Base-by-base conservation (phyloP, 1,139 yeast genomes). In the Yamadazyma taylorii region DNA sequence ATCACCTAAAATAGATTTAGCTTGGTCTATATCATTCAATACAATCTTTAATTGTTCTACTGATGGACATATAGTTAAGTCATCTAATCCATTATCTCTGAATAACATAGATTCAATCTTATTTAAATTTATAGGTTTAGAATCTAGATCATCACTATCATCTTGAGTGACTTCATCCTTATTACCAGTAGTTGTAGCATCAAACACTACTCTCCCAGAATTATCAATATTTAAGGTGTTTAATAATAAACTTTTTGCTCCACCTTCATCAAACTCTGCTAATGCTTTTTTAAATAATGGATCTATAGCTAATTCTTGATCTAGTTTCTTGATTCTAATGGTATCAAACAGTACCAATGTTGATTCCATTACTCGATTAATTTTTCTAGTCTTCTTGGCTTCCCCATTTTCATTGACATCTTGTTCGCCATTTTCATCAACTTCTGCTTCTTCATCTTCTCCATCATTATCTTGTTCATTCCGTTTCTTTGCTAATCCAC, bases 191-290 rank as follows among this genome's bases (percentile, higher is more conserved):
- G 74, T 58, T 1, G 77, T 67, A 7, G 78, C 76, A 50, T 81
- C 88, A 51, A 81, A 80, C 1, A 80, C 75, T n/a, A 84, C 78
- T 37, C 85, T 58, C 0, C 89, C 87, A 1, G 68, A 55, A 4
- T 60, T 45, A 48, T 81, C 85, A 14, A 81, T 72, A 37, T 66
- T 67, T 38, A 90, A 69, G 1, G 90, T 79, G 49, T 88, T 89
- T 50, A 88, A 63, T 35, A 90, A 63, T 39, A 90, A 65, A 37
- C 95, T 85, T 52, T 84, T 87, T 8, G 97, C 90, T 5, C 97
- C 97, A 25, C 97, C 96, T 62, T 90, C 96, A 58, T 90, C 97
- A 53, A 89, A 90, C 43, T 89, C 96, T 0, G 96, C 87, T 34
- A 90, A 70, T 35, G 95, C 90, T 52, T 88, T 88, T 45, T 87